Base-by-base conservation (phyloP, 768 basidiomycete genomes). In the Calocybe gangraenosa region DNA sequence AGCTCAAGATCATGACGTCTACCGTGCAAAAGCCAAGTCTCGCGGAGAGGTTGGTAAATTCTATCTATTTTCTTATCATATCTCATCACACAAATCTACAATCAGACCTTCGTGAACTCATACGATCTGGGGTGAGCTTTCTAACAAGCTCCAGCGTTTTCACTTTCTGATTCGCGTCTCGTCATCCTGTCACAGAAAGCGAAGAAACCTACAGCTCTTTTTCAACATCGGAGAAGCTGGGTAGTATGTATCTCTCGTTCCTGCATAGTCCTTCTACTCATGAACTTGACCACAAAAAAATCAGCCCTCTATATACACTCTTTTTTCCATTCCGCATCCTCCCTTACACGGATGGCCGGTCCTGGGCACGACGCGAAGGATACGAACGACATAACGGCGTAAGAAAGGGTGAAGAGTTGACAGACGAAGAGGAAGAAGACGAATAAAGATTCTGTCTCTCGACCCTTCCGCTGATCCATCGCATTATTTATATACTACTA, bases 61-160 rank as follows among this genome's bases (percentile, higher is more conserved):
- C n/a, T n/a, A 63, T 3, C 9, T 20, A n/a, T 20, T 51, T 18
- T 40, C 13, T 5, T 46, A 18, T 9, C 17, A 30, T 40, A 13
- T 41, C 21, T 44, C 13, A 46, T 31, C n/a, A n/a, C n/a, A n/a
- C n/a, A n/a, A n/a, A n/a, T n/a, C n/a, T n/a, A n/a, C n/a, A n/a
- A n/a, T n/a, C 31, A 90, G 88, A 69, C 69, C 1, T 98, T 93
- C 57, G 73, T 91, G 9, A 97, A 97, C 57, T 92, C 87, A 1
- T 99, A 92, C 59, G 89, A 98, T 61, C 68, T 95, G 3, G 95
- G 93, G 78, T 84, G 59, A 33, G 74, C 58, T 20, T 15, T 36
- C 37, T 34, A 22, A 19, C 5, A 20, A 33, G 15, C 15, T 7
- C 35, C 21, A 1, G 1, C 19, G 15, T 25, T 21, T 31, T 3